Percentiles rank a stretch among this genome's conserved stretches.
phyloP scores from a whole-genome alignment of 352 stramenopile species.

The Globisporangium yorkense region DNA sequence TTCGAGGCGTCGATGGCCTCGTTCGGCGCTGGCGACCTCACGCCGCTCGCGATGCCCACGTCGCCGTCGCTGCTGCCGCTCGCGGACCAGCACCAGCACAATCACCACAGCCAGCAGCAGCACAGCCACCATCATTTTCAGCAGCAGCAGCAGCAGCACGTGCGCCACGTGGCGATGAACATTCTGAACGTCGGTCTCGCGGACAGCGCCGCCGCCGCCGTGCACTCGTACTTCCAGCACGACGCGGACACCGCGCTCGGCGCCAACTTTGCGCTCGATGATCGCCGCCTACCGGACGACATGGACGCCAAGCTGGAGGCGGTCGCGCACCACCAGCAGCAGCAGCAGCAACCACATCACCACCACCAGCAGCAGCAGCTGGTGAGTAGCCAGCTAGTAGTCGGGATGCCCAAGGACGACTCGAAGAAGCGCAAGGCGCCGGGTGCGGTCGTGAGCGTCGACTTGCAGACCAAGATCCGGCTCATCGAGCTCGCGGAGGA shows the following conservation, averaged over 20 bases:
- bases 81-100: constrained; percentile 10
- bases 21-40: constrained; percentile 17
- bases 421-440: constrained; percentile 49
- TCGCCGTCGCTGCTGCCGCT: constrained; percentile 47
- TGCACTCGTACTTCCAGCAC: constrained; percentile 41
- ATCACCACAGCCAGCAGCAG: constrained; percentile 6
- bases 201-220: constrained; percentile 8
- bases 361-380: constrained; percentile 14
- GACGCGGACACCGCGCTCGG: constrained; percentile 13
- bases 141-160: constrained; percentile 9
- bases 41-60: constrained; percentile 34
- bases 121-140: constrained; percentile 1
- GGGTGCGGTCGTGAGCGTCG: constrained; percentile 62
- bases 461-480: constrained; percentile 81
- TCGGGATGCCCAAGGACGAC: constrained; percentile 4
- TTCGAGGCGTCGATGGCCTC: constrained; percentile 19
- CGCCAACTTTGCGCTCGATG: constrained; percentile 21
- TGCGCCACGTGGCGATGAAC: constrained; percentile 11
- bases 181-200: constrained; percentile 5
- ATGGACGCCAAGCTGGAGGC: constrained; percentile 17
- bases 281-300: constrained; percentile 30
- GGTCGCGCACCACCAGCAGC: not conserved
- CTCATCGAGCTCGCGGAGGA: constrained; percentile 78
- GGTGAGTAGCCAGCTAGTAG: not conserved
- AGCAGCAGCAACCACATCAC: not conserved